Evolutionary conservation across 192 early-diverging fungal species (phyloP), one percentile per base, ranked within the genome.

Genomic region (Lunasporangiospora selenospora): DNA sequence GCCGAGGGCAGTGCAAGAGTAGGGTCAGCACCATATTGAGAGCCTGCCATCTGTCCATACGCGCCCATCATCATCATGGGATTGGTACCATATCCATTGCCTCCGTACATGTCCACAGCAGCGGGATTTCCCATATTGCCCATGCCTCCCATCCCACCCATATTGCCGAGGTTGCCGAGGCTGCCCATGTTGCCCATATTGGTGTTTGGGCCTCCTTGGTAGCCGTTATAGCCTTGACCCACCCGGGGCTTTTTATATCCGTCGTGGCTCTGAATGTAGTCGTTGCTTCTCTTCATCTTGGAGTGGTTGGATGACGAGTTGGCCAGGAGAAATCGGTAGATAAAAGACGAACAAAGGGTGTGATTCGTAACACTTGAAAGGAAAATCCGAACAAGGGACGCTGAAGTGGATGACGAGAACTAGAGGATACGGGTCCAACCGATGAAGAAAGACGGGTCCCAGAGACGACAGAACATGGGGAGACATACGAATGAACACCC

Each of bases 241-340:
- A 83, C 86, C 15, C 85, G 79, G 26, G 79, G 84, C 49, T 87
- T 87, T 58, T 87, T 87, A 56, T 75, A 80, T 40, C 61, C 81
- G 37, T 83, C 80, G 54, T 79, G 67, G 23, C 65, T 75, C 46
- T 81, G 81, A 48, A 67, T 81, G 69, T 83, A 86, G 57, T 86
- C 85, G 76, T 77, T 86, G 55, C 79, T 81, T 66, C 85, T 79
- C 77, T 85, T 86, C 85, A 86, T 86, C 49, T 32, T 53, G 31
- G 46, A 34, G 52, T 38, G 26, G 7, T 19, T 43, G 50, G 37
- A 10, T 26, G 33, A 30, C 38, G 3, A 29, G 27, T 31, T 29
- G 49, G 29, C 19, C 6, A 34, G 36, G 15, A 13, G 19, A 3
- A 12, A 38, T 21, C 10, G 26, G 27, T 3, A 23, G 5, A 39